Evolutionary conservation across 208 protist species (phyloP).

Genomic region (Trypanosoma mega): DNA sequence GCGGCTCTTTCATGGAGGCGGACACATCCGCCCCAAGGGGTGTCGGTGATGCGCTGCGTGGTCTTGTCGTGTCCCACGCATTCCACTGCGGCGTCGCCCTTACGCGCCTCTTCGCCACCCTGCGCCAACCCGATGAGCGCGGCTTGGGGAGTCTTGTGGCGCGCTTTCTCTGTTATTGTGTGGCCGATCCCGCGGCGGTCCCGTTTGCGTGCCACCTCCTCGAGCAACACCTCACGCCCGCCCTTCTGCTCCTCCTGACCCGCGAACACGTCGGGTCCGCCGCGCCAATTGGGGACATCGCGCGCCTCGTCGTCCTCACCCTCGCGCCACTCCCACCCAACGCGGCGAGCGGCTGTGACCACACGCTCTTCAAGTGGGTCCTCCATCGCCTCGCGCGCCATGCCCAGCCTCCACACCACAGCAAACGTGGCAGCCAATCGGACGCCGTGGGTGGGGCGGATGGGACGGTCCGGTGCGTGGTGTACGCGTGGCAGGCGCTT

Average conservation of each 20-base stretch:
- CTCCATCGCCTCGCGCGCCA: conserved; percentile 5
- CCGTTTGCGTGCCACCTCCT: conserved; percentile 14
- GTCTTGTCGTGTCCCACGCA: neutral
- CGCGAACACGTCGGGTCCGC: conserved; percentile 6
- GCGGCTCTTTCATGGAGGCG: too few relatives aligned
- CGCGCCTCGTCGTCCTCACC: conserved; percentile 24
- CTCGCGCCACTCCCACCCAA: conserved; percentile 15
- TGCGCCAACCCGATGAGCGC: neutral
- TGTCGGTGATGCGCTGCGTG: too few relatives aligned
- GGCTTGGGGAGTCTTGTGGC: conserved; percentile 12
- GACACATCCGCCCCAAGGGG: neutral
- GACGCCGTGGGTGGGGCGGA: too few relatives aligned
- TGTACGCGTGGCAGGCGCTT: conserved; percentile 31
- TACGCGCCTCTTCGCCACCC: neutral
- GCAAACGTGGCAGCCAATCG: too few relatives aligned
- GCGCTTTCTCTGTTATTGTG: conserved; percentile 22
- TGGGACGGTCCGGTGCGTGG: too few relatives aligned
- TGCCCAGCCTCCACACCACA: too few relatives aligned
- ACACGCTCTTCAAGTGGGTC: conserved; percentile 30
- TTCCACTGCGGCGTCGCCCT: neutral
- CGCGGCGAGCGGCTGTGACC: conserved; percentile 22
- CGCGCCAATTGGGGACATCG: conserved; percentile 22
- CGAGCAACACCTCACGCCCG: conserved; percentile 22
- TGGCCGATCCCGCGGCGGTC: neutral
- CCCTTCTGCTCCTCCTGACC: conserved; percentile 8